These are phyloP conservation scores for Fusarium papillatum DNA, from an alignment of 2,329 filamentous ascomycete species.

Conservation along the genomic window DNA sequence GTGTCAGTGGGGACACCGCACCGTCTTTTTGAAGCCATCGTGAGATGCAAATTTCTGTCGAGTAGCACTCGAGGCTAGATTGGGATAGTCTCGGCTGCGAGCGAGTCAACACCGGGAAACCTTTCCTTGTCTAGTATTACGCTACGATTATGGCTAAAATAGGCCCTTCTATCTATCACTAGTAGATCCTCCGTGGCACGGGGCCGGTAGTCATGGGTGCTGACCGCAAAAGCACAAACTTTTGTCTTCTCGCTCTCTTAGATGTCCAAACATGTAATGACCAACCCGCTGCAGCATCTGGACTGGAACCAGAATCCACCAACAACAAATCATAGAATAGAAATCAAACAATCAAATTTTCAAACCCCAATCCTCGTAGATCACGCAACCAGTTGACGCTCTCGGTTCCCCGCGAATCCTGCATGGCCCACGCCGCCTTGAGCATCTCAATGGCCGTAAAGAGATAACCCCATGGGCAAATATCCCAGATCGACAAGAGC, in stretches of 20 bases:
- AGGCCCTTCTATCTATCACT: conserved; percentile 23
- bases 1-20: conserved; percentile 10
- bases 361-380: conserved; percentile 58
- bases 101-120: conserved; percentile 14
- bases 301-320: conserved; percentile 21
- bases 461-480: conserved; percentile 65
- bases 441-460: conserved; percentile 64
- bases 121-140: conserved; percentile 29
- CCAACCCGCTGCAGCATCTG: conserved; percentile 16
- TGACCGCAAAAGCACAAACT: conserved; percentile 20
- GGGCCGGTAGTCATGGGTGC: background rate
- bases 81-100: conserved; percentile 27
- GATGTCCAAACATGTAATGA: conserved; percentile 17
- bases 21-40: conserved; percentile 34
- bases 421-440: conserved; percentile 60
- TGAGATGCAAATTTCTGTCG: conserved; percentile 26
- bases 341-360: conserved; percentile 60
- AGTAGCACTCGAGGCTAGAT: background rate
- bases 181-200: conserved; percentile 15
- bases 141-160: conserved; percentile 31
- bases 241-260: conserved; percentile 19
- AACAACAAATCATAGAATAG: conserved; percentile 7
- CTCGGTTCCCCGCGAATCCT: conserved; percentile 48
- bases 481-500: conserved; percentile 58
- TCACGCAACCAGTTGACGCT: conserved; percentile 57